These are phyloP conservation scores for Microsporum ferrugineum DNA, from an alignment of 2,329 filamentous ascomycete genomes.

Conservation along the genomic window DNA sequence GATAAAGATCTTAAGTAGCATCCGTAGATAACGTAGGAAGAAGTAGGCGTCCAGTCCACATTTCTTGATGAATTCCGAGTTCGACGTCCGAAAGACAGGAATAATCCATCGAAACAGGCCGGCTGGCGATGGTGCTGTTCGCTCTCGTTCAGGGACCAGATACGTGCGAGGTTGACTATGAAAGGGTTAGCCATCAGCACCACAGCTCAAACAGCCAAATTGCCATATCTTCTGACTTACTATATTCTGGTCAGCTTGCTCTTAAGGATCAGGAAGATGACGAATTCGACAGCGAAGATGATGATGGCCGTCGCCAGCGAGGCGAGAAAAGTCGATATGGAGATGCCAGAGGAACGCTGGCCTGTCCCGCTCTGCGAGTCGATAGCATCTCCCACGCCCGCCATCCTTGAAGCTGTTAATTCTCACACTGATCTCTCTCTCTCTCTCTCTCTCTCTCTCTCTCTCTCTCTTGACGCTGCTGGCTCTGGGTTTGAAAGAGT, in stretches of 20 bases:
- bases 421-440: neutral
- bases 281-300: slow-evolving; percentile 51
- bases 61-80: slow-evolving; percentile 83
- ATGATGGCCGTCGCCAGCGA: slow-evolving; percentile 52
- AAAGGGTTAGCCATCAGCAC: slow-evolving; percentile 12
- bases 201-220: slow-evolving; percentile 3
- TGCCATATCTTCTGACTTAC: slow-evolving; percentile 38
- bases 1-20: slow-evolving; percentile 82
- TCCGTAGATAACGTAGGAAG: slow-evolving; percentile 80
- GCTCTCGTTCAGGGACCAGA: slow-evolving; percentile 72
- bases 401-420: neutral
- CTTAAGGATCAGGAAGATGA: slow-evolving; percentile 64
- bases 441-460: too few species aligned
- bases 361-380: slow-evolving; percentile 27
- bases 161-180: slow-evolving; percentile 69
- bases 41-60: slow-evolving; percentile 96
- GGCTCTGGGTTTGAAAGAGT: too few species aligned
- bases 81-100: slow-evolving; percentile 54
- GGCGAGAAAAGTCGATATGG: slow-evolving; percentile 47
- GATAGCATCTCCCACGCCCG: slow-evolving; percentile 25
- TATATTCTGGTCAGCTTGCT: slow-evolving; percentile 74
- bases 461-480: neutral
- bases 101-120: slow-evolving; percentile 44
- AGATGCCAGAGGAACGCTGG: slow-evolving; percentile 27
- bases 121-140: slow-evolving; percentile 60